Percentiles rank a stretch among this genome's conserved stretches.
phyloP scores from a whole-genome alignment of 2,329 filamentous ascomycete species.

The Sarocladiaceae sp. region DNA sequence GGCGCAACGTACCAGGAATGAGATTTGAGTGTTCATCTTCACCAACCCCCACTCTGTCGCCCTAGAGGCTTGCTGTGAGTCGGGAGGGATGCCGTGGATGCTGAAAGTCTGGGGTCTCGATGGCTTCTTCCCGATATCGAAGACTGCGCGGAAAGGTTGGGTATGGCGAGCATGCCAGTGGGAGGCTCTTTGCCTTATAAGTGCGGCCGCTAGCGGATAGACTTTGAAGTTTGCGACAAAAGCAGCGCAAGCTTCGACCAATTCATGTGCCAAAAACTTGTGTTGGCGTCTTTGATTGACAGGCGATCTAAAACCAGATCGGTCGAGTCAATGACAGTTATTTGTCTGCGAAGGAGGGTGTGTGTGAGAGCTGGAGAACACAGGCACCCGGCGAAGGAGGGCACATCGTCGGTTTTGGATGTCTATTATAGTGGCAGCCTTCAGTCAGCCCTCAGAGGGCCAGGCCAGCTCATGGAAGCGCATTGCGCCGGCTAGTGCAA shows the following conservation, averaged over 20 bases:
- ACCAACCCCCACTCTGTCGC: neutral
- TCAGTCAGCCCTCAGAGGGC: neutral
- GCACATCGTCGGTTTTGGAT: slow-evolving; percentile 1
- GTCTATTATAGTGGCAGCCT: neutral
- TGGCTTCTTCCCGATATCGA: too few relatives aligned
- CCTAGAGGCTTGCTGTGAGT: too few relatives aligned
- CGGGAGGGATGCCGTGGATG: too few relatives aligned
- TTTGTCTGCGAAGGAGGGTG: too few relatives aligned
- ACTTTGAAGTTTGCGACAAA: neutral
- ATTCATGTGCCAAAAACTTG: too few relatives aligned
- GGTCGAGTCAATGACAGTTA: too few relatives aligned
- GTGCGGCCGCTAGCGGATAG: neutral
- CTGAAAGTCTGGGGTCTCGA: neutral
- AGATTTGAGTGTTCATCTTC: slow-evolving; percentile 44
- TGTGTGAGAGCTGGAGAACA: too few relatives aligned
- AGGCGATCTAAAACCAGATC: too few relatives aligned
- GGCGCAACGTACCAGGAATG: slow-evolving; percentile 37
- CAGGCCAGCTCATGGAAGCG: neutral
- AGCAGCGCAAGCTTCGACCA: too few relatives aligned
- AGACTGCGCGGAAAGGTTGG: neutral
- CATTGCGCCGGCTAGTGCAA: slow-evolving; percentile 1
- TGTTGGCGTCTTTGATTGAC: neutral
- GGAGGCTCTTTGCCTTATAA: slow-evolving; percentile 1
- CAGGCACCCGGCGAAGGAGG: neutral
- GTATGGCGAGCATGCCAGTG: slow-evolving; percentile 3